Percentiles rank a stretch among this genome's conserved stretches.
Conservation (phyloP, 2,329 filamentous ascomycete genomes). For the Fusarium lyarnte region DNA sequence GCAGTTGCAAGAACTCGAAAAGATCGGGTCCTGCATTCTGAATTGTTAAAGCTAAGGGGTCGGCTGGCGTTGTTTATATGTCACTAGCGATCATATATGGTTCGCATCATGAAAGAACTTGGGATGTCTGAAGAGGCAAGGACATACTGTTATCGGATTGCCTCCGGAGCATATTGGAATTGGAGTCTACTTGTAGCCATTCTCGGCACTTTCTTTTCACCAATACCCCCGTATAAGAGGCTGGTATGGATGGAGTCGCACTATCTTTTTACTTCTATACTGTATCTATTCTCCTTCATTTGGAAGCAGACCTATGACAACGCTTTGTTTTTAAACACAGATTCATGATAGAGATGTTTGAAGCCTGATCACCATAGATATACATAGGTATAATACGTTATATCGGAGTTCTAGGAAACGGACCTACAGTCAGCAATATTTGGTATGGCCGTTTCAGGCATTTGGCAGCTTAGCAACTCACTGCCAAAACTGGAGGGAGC, state of each 20-base stretch:
- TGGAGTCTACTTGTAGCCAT: slow-evolving; percentile 20
- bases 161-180: slow-evolving; percentile 21
- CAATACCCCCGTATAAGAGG: slow-evolving; percentile 26
- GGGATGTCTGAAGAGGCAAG: slow-evolving; percentile 25
- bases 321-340: not conserved
- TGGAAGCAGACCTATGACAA: not conserved
- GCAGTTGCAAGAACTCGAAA: slow-evolving; percentile 12
- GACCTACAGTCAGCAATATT: slow-evolving; percentile 1
- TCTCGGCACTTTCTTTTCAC: slow-evolving; percentile 6
- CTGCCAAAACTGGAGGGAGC: not conserved
- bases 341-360: not conserved
- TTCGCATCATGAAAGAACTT: slow-evolving; percentile 37
- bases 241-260: slow-evolving; percentile 25
- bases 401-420: not conserved
- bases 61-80: slow-evolving; percentile 21
- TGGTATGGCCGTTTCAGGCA: not conserved
- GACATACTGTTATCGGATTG: slow-evolving; percentile 11
- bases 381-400: not conserved
- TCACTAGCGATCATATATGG: slow-evolving; percentile 22
- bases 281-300: slow-evolving; percentile 12
- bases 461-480: not conserved
- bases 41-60: slow-evolving; percentile 25
- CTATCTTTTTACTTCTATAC: slow-evolving; percentile 1
- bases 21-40: slow-evolving; percentile 18
- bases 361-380: not conserved